Base-by-base conservation (phyloP, 306 rosid genomes). In the Trifolium repens region DNA sequence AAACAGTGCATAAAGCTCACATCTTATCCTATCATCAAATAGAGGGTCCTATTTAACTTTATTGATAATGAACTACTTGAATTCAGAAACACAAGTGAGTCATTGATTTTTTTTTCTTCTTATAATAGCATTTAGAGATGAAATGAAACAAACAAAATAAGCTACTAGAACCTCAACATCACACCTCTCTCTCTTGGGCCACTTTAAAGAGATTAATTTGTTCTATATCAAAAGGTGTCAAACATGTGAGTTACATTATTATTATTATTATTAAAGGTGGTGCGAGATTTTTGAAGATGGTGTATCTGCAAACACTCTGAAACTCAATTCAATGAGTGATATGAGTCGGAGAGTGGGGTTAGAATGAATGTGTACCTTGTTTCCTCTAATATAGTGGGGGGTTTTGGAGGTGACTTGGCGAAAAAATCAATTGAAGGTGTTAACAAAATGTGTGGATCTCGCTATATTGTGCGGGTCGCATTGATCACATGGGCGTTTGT, bases 1-100 rank as follows among this genome's bases (percentile, higher is more conserved):
- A 46, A 85, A 71, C 24, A 80, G 87, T 80, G 26, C 6, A 50
- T 59, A 82, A 80, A 75, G 63, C 83, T 84, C 84, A 84, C 81
- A 67, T 77, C 82, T 84, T 82, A 84, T 78, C 88, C 72, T 63
- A 32, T 74, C 69, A 75, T 74, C 65, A 75, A 73, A 67, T 13
- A 55, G n/a, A 67, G 79, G 43, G 78, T 42, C 72, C 84, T 58
- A 68, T 59, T 62, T 46, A 50, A 52, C 75, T 79, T 72, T 58
- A 55, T 80, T 71, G 27, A 54, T 35, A 46, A 80, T 67, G 26
- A 67, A 77, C 59, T 63, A 19, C 35, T 47, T 60, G 53, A 78
- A 78, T 37, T 9, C 16, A 69, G 34, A 74, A 50, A 49, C 17
- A 74, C 79, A 74, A 42, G 37, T 19, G 73, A 65, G 7, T 32